A percentile compares a stretch with the other conserved stretches of the same genome.
Evolutionary conservation across 495 filamentous ascomycete genomes (phyloP).

Genomic region (Penicillium crystallinum): DNA sequence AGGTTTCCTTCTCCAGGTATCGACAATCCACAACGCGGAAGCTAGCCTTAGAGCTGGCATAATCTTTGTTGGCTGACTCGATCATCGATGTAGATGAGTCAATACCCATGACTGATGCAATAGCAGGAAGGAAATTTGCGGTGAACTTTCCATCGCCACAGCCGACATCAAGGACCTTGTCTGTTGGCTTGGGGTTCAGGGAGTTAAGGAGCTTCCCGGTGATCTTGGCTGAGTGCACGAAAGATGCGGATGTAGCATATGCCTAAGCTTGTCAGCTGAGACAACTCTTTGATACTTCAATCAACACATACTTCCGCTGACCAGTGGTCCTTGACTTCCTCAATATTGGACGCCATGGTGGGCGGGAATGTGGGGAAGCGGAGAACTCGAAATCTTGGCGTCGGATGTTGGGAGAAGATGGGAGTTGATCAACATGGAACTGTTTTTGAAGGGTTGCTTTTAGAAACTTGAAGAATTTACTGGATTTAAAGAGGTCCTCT

Average conservation of each 20-base stretch:
- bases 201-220: slow-evolving; percentile 59
- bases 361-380: neutral
- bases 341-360: neutral
- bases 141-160: slow-evolving; percentile 72
- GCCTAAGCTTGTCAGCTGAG: slow-evolving; percentile 33
- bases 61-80: slow-evolving; percentile 40
- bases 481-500: neutral
- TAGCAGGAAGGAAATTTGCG: slow-evolving; percentile 44
- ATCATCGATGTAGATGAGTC: slow-evolving; percentile 68
- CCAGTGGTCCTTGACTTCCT: slow-evolving; percentile 49
- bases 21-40: slow-evolving; percentile 47
- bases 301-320: slow-evolving; percentile 44
- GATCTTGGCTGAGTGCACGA: slow-evolving; percentile 57
- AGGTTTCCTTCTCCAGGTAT: slow-evolving; percentile 27
- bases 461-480: neutral
- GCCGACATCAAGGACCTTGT: slow-evolving; percentile 66
- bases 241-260: slow-evolving; percentile 63
- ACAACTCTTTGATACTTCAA: neutral
- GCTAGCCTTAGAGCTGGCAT: slow-evolving; percentile 23
- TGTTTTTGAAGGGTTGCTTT: neutral
- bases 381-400: neutral
- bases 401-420: neutral
- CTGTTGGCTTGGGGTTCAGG: slow-evolving; percentile 54
- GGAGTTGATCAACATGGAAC: neutral
- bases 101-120: slow-evolving; percentile 52